phyloP scores from a whole-genome alignment of 257 asterid genomes.

The Rauvolfia tetraphylla region DNA sequence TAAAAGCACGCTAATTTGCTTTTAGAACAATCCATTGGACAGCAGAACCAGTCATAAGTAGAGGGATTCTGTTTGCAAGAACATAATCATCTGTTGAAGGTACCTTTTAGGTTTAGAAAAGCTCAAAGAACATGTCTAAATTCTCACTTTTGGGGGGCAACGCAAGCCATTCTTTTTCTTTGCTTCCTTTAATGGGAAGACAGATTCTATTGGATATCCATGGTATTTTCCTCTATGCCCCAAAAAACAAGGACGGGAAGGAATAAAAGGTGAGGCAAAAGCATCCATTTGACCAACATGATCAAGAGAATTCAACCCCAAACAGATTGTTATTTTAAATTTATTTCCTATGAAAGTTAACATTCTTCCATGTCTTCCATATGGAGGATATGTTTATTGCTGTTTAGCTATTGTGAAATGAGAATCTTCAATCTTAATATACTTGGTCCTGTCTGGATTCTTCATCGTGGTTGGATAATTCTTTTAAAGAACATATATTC shows the following conservation, averaged over 20 bases:
- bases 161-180: neutral
- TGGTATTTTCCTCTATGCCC: neutral
- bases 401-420: no score
- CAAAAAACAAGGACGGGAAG: neutral
- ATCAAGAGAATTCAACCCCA: no score
- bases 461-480: no score
- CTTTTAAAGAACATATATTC: no score
- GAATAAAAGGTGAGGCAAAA: no score
- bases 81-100: neutral
- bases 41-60: neutral
- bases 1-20: neutral
- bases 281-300: no score
- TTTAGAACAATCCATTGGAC: neutral
- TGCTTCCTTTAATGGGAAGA: neutral
- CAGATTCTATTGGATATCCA: neutral
- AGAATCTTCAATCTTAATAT: no score
- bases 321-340: no score
- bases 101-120: neutral
- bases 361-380: no score
- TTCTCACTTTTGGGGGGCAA: neutral
- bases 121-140: neutral
- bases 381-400: no score
- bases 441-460: no score
- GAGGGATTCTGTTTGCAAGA: neutral
- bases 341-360: no score